These are phyloP conservation scores for Astrothelium subdiscretum DNA, from an alignment of 495 filamentous ascomycete species.

Conservation along the genomic window DNA sequence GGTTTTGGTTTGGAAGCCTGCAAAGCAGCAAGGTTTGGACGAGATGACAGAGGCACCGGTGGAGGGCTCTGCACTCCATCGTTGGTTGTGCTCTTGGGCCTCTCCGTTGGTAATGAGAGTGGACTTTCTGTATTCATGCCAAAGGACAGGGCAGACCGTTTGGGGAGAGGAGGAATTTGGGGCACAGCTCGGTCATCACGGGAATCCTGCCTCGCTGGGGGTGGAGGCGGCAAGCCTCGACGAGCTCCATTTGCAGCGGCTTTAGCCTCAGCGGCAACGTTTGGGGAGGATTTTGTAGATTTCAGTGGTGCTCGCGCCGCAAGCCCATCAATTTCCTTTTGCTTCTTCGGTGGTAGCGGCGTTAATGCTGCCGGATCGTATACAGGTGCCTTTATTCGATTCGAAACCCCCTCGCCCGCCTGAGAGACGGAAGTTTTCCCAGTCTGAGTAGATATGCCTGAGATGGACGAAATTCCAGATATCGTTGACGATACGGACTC, in stretches of 20 bases:
- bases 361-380: conserved; percentile 29
- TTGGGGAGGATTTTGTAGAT: conserved; percentile 14
- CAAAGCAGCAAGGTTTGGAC: conserved; percentile 46
- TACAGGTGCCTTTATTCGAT: conserved; percentile 23
- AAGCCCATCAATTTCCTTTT: conserved; percentile 17
- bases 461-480: conserved; percentile 21
- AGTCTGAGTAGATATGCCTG: conserved; percentile 20
- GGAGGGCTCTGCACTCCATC: conserved; percentile 27
- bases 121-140: conserved; percentile 27
- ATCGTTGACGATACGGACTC: conserved; percentile 27
- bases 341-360: conserved; percentile 24
- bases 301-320: conserved; percentile 9
- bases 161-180: conserved; percentile 7
- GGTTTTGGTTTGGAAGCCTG: conserved; percentile 42
- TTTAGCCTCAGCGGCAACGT: neutral
- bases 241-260: neutral
- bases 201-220: conserved; percentile 5
- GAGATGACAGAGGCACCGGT: conserved; percentile 43
- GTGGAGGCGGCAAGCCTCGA: conserved; percentile 2
- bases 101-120: conserved; percentile 20
- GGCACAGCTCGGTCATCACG: neutral
- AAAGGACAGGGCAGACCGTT: conserved; percentile 26
- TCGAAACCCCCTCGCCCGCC: neutral
- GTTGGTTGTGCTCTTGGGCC: conserved; percentile 8
- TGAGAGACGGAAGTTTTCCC: conserved; percentile 13